Conservation (phyloP, 2,329 filamentous ascomycete genomes). For the Talaromyces sp. region DNA sequence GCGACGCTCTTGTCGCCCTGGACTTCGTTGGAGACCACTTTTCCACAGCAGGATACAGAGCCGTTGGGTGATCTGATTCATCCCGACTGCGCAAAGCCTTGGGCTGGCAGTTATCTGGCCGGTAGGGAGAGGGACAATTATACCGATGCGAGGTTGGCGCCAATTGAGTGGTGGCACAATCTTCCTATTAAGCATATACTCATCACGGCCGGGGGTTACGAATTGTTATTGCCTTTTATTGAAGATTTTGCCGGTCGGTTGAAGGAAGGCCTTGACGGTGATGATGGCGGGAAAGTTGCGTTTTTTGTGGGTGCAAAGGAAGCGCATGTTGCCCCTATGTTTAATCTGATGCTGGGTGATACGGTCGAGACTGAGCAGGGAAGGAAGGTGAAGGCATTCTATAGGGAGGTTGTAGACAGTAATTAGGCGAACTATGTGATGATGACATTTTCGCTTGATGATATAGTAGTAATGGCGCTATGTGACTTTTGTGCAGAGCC, state of each 20-base stretch:
- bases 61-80: conserved; percentile 50
- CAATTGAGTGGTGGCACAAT: conserved; percentile 52
- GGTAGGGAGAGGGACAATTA: conserved; percentile 46
- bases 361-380: conserved; percentile 39
- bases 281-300: conserved; percentile 36
- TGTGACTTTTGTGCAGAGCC: background rate
- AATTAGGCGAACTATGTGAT: background rate
- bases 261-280: conserved; percentile 27
- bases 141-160: conserved; percentile 50
- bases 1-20: conserved; percentile 57
- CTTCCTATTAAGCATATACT: conserved; percentile 50
- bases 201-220: conserved; percentile 53
- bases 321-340: conserved; percentile 43
- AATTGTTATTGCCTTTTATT: conserved; percentile 57
- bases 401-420: conserved; percentile 11
- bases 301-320: conserved; percentile 36
- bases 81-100: conserved; percentile 39
- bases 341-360: conserved; percentile 36
- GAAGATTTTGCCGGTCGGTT: conserved; percentile 42
- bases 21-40: conserved; percentile 50
- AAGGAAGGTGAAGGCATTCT: conserved; percentile 35
- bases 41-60: conserved; percentile 46
- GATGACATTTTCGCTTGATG: background rate
- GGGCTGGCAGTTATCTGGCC: conserved; percentile 50
- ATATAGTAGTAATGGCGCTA: background rate